Evolutionary conservation across 225 moss, liverwort and hornwort species (phyloP).

Genomic region (Pseudisothecium myosuroides): DNA sequence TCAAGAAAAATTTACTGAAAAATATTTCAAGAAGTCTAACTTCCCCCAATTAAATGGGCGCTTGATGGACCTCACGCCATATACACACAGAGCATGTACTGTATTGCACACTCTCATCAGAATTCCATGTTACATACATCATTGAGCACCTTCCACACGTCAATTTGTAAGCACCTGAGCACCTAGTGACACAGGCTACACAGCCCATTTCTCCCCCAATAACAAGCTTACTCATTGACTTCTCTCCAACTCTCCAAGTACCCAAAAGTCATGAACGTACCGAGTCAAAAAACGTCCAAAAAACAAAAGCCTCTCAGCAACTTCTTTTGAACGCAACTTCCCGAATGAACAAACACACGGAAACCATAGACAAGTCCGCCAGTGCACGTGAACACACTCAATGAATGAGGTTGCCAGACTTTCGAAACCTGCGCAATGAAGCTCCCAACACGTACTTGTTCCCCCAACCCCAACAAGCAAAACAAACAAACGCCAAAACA

Average conservation of each 20-base stretch:
- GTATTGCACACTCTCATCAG: neutral
- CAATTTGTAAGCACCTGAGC: neutral
- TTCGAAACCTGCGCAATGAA: neutral
- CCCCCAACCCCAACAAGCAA: neutral
- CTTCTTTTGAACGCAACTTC: neutral
- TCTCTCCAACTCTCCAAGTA: neutral
- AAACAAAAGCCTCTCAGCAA: neutral
- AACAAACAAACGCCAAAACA: neutral
- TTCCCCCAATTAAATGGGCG: too few species aligned
- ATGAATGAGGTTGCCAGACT: neutral
- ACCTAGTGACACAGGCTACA: neutral
- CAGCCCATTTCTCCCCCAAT: neutral
- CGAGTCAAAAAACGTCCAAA: neutral
- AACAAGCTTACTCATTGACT: neutral
- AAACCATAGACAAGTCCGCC: neutral
- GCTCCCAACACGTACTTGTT: neutral
- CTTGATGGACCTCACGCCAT: neutral
- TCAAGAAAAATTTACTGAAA: too few species aligned
- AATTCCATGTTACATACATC: neutral
- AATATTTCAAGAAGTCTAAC: too few species aligned
- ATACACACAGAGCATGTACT: neutral
- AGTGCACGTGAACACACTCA: neutral
- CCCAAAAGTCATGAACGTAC: neutral
- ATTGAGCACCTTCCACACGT: neutral
- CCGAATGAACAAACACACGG: neutral